A percentile compares a stretch with the other conserved stretches of the same genome.
phyloP scores from a whole-genome alignment of 805 yeast species.

The Monosporozyma aquatica region DNA sequence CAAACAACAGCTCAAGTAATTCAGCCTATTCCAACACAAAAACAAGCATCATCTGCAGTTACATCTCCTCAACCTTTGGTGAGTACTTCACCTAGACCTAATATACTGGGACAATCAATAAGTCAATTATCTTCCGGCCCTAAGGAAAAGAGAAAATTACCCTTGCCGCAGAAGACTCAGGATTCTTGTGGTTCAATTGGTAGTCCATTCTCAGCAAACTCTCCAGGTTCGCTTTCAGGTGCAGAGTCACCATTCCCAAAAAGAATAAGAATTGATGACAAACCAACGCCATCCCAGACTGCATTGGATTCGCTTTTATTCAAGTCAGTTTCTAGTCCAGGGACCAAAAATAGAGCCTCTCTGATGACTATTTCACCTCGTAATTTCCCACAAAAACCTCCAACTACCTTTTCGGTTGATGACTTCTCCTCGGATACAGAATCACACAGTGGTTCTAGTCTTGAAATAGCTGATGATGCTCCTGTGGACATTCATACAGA shows the following conservation, averaged over 20 bases:
- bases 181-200: constrained; percentile 5
- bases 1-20: background rate
- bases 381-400: background rate
- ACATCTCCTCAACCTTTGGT: background rate
- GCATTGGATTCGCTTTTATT: constrained; percentile 27
- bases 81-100: background rate
- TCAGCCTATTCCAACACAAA: background rate
- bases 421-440: background rate
- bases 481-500: background rate
- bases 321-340: constrained; percentile 17
- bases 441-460: background rate
- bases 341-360: background rate
- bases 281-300: constrained; percentile 25
- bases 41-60: background rate
- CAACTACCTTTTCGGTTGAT: constrained; percentile 3
- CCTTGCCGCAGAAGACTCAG: constrained; percentile 4
- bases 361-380: background rate
- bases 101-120: background rate
- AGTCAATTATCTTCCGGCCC: background rate
- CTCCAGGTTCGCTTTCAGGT: constrained; percentile 9
- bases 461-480: background rate
- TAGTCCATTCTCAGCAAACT: constrained; percentile 16
- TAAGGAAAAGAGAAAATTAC: constrained; percentile 7
- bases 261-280: constrained; percentile 19
- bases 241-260: constrained; percentile 17